Evolutionary conservation across 805 yeast genomes (phyloP).

Genomic region (Cyberlindnera suaveolens): DNA sequence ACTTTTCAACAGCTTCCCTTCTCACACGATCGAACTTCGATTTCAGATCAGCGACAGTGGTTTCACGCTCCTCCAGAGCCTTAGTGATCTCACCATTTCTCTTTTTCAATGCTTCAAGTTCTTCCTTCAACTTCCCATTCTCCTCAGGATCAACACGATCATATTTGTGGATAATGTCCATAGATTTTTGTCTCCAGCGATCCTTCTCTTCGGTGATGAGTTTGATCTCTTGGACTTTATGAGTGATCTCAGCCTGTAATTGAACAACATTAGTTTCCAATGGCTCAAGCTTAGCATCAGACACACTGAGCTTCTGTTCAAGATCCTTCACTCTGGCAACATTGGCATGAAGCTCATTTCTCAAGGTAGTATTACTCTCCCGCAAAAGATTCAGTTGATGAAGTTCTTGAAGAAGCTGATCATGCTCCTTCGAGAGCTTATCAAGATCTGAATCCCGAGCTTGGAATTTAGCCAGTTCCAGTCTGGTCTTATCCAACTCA

Average conservation of each 20-base stretch:
- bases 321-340: slow-evolving; percentile 30
- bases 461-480: slow-evolving; percentile 37
- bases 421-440: slow-evolving; percentile 31
- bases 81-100: slow-evolving; percentile 20
- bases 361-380: slow-evolving; percentile 61
- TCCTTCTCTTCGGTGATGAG: slow-evolving; percentile 47
- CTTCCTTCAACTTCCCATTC: slow-evolving; percentile 29
- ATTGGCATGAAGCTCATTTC: slow-evolving; percentile 40
- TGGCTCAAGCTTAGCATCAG: slow-evolving; percentile 36
- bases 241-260: slow-evolving; percentile 36
- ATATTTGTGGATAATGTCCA: slow-evolving; percentile 38
- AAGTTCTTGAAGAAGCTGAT: slow-evolving; percentile 43
- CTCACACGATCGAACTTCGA: slow-evolving; percentile 16
- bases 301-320: slow-evolving; percentile 31
- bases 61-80: slow-evolving; percentile 14
- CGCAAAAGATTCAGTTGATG: slow-evolving; percentile 57
- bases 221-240: slow-evolving; percentile 43
- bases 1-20: slow-evolving; percentile 25
- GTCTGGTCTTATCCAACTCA: slow-evolving; percentile 47
- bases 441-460: slow-evolving; percentile 27
- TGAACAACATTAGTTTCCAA: slow-evolving; percentile 33
- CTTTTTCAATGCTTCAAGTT: slow-evolving; percentile 21
- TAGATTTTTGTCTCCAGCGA: slow-evolving; percentile 51
- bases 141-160: slow-evolving; percentile 44
- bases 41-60: slow-evolving; percentile 16